Evolutionary conservation across 208 protist species (phyloP).

Genomic region (Leishmania arabica): DNA sequence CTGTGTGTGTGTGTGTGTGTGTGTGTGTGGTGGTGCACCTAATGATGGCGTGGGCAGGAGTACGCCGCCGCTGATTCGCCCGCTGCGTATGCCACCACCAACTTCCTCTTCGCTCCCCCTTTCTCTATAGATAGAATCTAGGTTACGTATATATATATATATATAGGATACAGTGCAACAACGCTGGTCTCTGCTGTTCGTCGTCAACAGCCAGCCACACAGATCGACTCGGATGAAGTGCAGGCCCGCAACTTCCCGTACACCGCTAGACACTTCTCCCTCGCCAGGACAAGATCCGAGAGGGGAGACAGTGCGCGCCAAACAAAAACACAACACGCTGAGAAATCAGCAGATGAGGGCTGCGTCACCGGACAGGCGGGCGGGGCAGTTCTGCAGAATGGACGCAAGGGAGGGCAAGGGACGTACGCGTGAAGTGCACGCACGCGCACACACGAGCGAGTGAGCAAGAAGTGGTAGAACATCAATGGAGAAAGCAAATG

Average conservation of each 20-base stretch:
- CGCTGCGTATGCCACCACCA: not conserved
- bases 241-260: not conserved
- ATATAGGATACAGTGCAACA: not conserved
- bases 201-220: not conserved
- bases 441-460: not conserved
- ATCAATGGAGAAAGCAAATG: not conserved
- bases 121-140: not conserved
- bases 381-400: too few species aligned
- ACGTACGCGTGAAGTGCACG: not conserved
- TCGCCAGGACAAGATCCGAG: not conserved
- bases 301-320: not conserved
- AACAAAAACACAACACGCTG: not conserved
- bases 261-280: not conserved
- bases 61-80: too few species aligned
- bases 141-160: not conserved
- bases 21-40: not conserved
- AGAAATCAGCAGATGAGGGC: not conserved
- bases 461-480: not conserved
- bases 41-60: not conserved
- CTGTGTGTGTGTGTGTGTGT: not conserved
- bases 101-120: not conserved
- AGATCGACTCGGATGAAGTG: not conserved
- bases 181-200: not conserved
- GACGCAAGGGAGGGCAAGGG: not conserved
- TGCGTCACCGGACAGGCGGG: not conserved